These are phyloP conservation scores for Schrenkiella parvula DNA, from an alignment of 345 rosid genomes.

Conservation along the genomic window DNA sequence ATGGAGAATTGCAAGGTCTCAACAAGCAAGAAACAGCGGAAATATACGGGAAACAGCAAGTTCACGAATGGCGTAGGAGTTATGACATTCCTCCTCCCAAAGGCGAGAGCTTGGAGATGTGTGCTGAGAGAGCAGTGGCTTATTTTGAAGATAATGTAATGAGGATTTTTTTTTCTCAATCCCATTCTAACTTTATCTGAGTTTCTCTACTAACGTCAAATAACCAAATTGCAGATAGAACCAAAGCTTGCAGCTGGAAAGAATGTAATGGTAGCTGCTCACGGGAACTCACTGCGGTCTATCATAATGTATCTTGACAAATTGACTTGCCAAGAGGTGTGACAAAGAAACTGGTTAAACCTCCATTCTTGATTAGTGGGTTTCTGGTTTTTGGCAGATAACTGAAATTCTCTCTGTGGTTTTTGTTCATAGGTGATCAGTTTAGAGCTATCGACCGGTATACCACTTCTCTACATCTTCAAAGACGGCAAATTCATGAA, in stretches of 20 bases:
- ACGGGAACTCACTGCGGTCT: constrained; percentile 89
- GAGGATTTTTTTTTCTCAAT: background rate
- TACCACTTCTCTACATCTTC: constrained; percentile 91
- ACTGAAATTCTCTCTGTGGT: background rate
- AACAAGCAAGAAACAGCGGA: constrained; percentile 95
- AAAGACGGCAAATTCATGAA: constrained; percentile 80
- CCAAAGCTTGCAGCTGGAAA: constrained; percentile 83
- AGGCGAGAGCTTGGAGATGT: constrained; percentile 99
- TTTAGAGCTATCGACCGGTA: constrained; percentile 78
- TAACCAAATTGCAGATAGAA: constrained; percentile 52
- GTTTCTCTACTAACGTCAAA: background rate
- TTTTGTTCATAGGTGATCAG: constrained; percentile 56
- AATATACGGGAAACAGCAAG: constrained; percentile 82
- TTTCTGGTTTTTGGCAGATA: background rate
- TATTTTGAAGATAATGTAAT: constrained; percentile 30
- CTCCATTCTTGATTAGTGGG: background rate
- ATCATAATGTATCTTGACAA: constrained; percentile 96
- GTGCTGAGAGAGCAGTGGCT: constrained; percentile 85
- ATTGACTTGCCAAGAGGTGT: constrained; percentile 90
- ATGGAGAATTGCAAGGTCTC: constrained; percentile 93
- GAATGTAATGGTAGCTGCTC: constrained; percentile 90
- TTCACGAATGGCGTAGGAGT: constrained; percentile 98
- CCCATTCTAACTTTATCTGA: background rate
- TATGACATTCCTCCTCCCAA: constrained; percentile 91
- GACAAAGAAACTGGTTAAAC: background rate